Evolutionary conservation across 768 basidiomycete species (phyloP), one percentile per base, ranked within the genome.

Genomic region (Porpolomopsis calyptriformis): DNA sequence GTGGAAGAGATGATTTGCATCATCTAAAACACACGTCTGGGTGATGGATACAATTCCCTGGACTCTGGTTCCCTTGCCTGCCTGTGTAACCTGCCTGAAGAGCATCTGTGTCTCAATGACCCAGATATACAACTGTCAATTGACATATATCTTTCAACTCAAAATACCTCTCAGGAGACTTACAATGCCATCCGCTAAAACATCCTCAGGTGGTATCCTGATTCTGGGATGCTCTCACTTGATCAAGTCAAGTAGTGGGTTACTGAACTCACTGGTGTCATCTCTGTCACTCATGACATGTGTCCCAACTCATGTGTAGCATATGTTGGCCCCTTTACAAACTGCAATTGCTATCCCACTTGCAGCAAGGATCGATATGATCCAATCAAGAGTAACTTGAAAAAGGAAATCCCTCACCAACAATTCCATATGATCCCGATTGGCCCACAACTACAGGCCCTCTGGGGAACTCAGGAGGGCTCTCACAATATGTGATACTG

Each of bases 241-340:
- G 43, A 68, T 22, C 35, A 31, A n/a, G 55, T 63, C 31, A 64
- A 64, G 37, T 54, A 52, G 10, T 41, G 50, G 1, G 49, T 70
- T 5, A 46, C 52, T 0, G 46, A 59, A 1, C 46, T 64, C 18
- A 70, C 52, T 26, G 66, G 73, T 0, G 53, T 76, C 5, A 49
- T 60, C 10, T 47, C 65, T 0, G 40, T 72, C 1, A 9, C 41
- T 0, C 45, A 62, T 5, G 60, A 73, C 45, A 74, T 74, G 68
- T 76, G 72, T 31, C 48, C 58, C 0, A 61, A 70, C 4, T 60
- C 64, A 0, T 74, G 72, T 47, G 24, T 60, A 16, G 65, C 64
- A 0, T 74, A 58, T 43, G 69, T 64, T 0, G 68, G 72, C 0
- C 68, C 66, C 0, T 68, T 58, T 16, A 41, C 43, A 1, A 23